Percentiles rank a stretch among this genome's conserved stretches.
These are phyloP conservation scores for Lepiota brunneoincarnata DNA, from an alignment of 768 basidiomycete species.

Conservation along the genomic window DNA sequence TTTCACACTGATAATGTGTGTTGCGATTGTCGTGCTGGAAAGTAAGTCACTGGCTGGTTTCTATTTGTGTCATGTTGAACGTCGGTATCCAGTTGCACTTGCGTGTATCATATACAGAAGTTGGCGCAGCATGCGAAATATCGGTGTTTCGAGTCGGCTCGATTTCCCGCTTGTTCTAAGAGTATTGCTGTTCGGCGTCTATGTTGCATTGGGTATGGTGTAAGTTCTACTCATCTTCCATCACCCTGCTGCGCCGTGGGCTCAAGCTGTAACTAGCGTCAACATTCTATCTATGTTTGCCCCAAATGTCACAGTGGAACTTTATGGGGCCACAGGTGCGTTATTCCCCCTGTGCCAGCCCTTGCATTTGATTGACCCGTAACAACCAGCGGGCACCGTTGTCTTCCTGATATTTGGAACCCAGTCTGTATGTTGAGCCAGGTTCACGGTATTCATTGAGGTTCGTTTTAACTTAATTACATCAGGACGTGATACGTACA, in stretches of 20 bases:
- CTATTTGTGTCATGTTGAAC: background rate
- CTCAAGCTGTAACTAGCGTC: conserved; percentile 16
- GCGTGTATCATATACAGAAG: conserved; percentile 26
- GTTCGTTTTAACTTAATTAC: background rate
- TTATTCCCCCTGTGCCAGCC: background rate
- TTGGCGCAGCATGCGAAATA: conserved; percentile 27
- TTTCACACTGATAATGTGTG: conserved; percentile 25
- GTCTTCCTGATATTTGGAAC: conserved; percentile 36
- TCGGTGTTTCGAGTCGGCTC: conserved; percentile 22
- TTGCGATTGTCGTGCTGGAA: conserved; percentile 26
- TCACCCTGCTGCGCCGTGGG: background rate
- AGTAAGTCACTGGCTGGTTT: conserved; percentile 17
- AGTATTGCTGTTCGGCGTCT: conserved; percentile 31
- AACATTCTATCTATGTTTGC: conserved; percentile 26
- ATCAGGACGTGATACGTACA: conserved; percentile 29
- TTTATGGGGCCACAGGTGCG: conserved; percentile 33
- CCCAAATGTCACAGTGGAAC: conserved; percentile 22
- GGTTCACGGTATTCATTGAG: background rate
- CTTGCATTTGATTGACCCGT: background rate
- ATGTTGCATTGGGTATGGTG: conserved; percentile 31
- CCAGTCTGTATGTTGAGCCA: conserved; percentile 24
- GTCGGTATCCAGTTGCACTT: conserved; percentile 22
- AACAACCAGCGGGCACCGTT: conserved; percentile 28
- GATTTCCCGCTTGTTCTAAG: conserved; percentile 27
- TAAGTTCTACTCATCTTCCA: conserved; percentile 13